phyloP scores from a whole-genome alignment of 805 yeast species.

The Metschnikowia koreensis region DNA sequence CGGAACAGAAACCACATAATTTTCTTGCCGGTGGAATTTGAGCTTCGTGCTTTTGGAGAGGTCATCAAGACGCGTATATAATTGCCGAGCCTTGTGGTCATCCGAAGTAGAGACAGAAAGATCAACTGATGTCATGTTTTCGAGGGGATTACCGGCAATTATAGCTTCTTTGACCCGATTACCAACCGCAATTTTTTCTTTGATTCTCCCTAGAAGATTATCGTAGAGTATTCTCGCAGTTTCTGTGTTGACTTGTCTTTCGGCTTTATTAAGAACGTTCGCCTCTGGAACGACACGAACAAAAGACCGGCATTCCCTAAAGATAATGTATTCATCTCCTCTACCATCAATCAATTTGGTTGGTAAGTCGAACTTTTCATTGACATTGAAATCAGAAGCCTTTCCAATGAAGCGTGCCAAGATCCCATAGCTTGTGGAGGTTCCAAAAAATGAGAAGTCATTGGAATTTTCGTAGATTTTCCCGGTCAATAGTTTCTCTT shows the following conservation, averaged over 20 bases:
- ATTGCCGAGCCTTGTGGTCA: slow-evolving; percentile 15
- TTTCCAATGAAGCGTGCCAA: slow-evolving; percentile 42
- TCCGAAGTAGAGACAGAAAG: no score
- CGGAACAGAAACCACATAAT: slow-evolving; percentile 31
- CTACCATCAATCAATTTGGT: not conserved
- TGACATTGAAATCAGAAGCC: slow-evolving; percentile 17
- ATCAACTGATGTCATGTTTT: no score
- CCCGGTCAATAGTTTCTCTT: slow-evolving; percentile 11
- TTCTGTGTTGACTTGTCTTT: slow-evolving; percentile 8
- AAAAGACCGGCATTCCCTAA: not conserved
- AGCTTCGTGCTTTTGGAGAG: not conserved
- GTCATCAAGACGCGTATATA: slow-evolving; percentile 14
- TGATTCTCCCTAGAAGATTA: slow-evolving; percentile 25
- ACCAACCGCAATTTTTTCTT: slow-evolving; percentile 26
- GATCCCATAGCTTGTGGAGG: slow-evolving; percentile 35
- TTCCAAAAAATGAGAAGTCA: slow-evolving; percentile 34
- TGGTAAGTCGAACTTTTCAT: not conserved
- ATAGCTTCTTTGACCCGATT: slow-evolving; percentile 16
- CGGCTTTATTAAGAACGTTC: slow-evolving; percentile 2
- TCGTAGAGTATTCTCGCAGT: slow-evolving; percentile 11
- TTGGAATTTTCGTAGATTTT: slow-evolving; percentile 11
- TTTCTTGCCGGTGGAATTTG: not conserved
- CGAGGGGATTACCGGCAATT: no score
- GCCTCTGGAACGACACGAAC: not conserved
- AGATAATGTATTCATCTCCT: not conserved